These are phyloP conservation scores for Juglanconis sp. DNA, from an alignment of 2,329 filamentous ascomycete species.

Conservation along the genomic window DNA sequence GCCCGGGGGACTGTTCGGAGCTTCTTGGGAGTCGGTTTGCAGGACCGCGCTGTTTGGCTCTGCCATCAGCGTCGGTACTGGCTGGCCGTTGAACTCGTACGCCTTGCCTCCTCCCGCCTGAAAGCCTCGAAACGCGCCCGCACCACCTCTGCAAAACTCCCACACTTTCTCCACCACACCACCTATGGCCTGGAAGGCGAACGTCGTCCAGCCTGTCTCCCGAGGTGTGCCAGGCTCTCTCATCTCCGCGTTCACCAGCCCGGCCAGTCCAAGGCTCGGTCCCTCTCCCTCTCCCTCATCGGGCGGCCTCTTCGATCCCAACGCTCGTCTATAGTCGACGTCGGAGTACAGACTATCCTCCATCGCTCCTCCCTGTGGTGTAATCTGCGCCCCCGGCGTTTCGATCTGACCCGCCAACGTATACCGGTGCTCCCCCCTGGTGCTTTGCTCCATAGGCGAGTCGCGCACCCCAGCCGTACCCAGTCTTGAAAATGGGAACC, in stretches of 20 bases:
- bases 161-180: conserved; percentile 74
- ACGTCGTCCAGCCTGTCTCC: conserved; percentile 50
- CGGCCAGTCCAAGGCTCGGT: conserved; percentile 28
- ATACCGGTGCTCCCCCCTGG: conserved; percentile 35
- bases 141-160: conserved; percentile 73
- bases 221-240: conserved; percentile 24
- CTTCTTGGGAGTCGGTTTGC: neutral
- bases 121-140: conserved; percentile 76
- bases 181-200: conserved; percentile 61
- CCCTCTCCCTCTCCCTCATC: conserved; percentile 33
- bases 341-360: conserved; percentile 58
- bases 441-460: conserved; percentile 20
- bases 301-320: conserved; percentile 45
- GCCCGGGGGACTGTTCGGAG: conserved; percentile 5
- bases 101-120: conserved; percentile 77
- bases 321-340: conserved; percentile 50
- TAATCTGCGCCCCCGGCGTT: conserved; percentile 36
- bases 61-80: neutral
- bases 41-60: neutral
- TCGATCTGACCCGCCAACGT: conserved; percentile 53
- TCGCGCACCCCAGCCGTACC: conserved; percentile 28
- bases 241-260: conserved; percentile 29
- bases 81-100: conserved; percentile 53
- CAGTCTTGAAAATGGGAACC: conserved; percentile 28
- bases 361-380: conserved; percentile 33